Base-by-base conservation (phyloP, 164 flowering plant genomes). In the Magnolia kwangsiensis region DNA sequence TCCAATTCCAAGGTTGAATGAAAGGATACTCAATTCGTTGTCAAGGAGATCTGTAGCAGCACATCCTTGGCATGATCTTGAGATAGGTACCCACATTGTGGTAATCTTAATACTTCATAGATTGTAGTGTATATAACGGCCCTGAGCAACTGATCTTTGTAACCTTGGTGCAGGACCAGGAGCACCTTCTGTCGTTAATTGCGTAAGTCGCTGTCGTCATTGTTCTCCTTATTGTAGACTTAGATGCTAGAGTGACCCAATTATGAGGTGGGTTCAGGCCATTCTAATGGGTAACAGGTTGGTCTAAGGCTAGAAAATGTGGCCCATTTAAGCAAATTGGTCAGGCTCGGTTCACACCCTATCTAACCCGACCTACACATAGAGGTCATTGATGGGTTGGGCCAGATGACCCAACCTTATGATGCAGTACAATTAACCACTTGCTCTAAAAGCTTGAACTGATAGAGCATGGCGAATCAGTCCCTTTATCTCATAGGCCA, bases 21-120 rank as follows among this genome's bases (percentile, higher is more conserved):
- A 87, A 75, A 90, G 94, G 80, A 90, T 90, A 74, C 91, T 90
- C 27, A 89, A 92, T 63, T 83, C 94, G 50, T 67, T 90, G 87
- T 90, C 92, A 45, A 88, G 88, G 85, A 86, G 94, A 88, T 86
- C 92, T 9, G 90, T 87, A 58, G 94, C 92, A 82, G 94, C 94
- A 23, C 94, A 90, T 80, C 94, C 94, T 74, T 90, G 94, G 94
- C 94, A 88, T 81, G 94, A 90, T 86, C 92, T 90, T 78, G 94
- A 90, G 78, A 88, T 90, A 79, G 94, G 94, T 90, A 89, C 61
- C 27, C 29, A 55, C 64, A 7, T 63, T 16, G 27, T 72, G 6
- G 64, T 18, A 11, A 13, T 75, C 19, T 73, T 70, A 7, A 9
- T 20, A 9, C 10, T 29, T 13, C 50, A 3, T 11, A 14, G 21